Evolutionary conservation across 202 grass and related monocot genomes (phyloP), one percentile per base, ranked within the genome.

Genomic region (Panicum virgatum): DNA sequence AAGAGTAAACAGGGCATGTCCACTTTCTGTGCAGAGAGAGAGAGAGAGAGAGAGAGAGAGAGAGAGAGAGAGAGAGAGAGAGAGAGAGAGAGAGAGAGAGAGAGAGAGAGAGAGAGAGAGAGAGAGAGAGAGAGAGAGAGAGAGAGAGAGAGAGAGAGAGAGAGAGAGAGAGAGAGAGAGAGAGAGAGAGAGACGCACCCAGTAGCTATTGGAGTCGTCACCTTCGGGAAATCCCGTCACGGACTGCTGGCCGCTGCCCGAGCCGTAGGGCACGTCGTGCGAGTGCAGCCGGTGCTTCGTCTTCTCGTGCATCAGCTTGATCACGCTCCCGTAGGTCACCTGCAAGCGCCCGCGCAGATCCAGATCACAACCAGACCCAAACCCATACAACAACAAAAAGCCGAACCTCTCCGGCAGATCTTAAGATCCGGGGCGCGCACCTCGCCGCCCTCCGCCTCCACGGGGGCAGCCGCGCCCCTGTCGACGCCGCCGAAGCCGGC

Each of bases 301-400:
- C 85, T 76, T 92, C 34, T 94, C 89, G 60, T 94, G 92, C 89
- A 92, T 90, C 89, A 94, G 76, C 83, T 94, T 94, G 40, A 94
- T 27, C 46, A 91, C 85, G 51, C 75, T 89, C 22, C 89, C 87
- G 38, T 72, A 94, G 0, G 92, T 86, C 37, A 92, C 80, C 92
- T 94, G 66, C 67, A 45, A 60, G 18, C 18, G 43, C 51, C 39
- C 63, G 53, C 25, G 47, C 76, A 86, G 69, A 89, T 76, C 72
- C 30, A 78, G 66, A 69, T 79, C 56, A 76, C 7, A 64, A 62
- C 34, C 48, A 47, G 8, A 69, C 32, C 30, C 72, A 34, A 62
- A 9, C 56, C 66, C 52, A 23, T 40, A 27, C n/a, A 45, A 4
- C 3, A 46, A 46, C n/a, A 39, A 15, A 62, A 66, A 15, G 13